Percentiles rank a stretch among this genome's conserved stretches.
These are phyloP conservation scores for Talaromyces sp. DNA, from an alignment of 2,329 filamentous ascomycete genomes.

Conservation along the genomic window DNA sequence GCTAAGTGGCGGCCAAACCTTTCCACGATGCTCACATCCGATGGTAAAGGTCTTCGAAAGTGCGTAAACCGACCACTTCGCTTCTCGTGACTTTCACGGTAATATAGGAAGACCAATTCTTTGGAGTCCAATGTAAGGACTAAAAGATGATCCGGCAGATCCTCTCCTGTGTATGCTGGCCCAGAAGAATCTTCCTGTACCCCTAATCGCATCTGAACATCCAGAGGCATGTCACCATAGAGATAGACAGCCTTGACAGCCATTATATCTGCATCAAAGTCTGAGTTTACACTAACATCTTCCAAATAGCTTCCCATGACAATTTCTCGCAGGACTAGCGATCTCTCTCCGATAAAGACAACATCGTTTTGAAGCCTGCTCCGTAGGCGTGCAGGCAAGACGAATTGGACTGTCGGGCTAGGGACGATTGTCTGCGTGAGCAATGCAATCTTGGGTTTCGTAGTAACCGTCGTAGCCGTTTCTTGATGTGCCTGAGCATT, in stretches of 20 bases:
- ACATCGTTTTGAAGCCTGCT: conserved; percentile 70
- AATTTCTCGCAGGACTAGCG: conserved; percentile 75
- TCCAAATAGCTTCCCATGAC: conserved; percentile 59
- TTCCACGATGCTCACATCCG: conserved; percentile 48
- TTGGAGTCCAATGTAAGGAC: conserved; percentile 69
- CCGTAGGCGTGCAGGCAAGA: conserved; percentile 74
- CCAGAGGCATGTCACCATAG: conserved; percentile 35
- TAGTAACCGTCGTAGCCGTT: conserved; percentile 2
- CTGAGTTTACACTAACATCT: conserved; percentile 68
- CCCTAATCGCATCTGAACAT: conserved; percentile 23
- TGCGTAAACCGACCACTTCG: conserved; percentile 56
- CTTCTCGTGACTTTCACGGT: conserved; percentile 25
- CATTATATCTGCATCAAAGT: conserved; percentile 74
- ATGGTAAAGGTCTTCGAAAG: conserved; percentile 55
- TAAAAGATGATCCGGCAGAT: conserved; percentile 71
- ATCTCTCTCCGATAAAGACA: conserved; percentile 77
- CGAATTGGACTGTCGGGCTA: conserved; percentile 69
- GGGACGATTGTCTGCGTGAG: conserved; percentile 72
- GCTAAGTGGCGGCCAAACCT: conserved; percentile 63
- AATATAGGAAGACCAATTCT: conserved; percentile 71
- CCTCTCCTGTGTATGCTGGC: conserved; percentile 11
- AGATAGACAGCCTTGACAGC: conserved; percentile 71
- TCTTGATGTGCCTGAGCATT: neutral
- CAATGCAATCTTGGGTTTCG: conserved; percentile 58
- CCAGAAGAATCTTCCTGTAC: conserved; percentile 8